These are phyloP conservation scores for Cochliopodium minus DNA, from an alignment of 208 protist species.

Conservation along the genomic window DNA sequence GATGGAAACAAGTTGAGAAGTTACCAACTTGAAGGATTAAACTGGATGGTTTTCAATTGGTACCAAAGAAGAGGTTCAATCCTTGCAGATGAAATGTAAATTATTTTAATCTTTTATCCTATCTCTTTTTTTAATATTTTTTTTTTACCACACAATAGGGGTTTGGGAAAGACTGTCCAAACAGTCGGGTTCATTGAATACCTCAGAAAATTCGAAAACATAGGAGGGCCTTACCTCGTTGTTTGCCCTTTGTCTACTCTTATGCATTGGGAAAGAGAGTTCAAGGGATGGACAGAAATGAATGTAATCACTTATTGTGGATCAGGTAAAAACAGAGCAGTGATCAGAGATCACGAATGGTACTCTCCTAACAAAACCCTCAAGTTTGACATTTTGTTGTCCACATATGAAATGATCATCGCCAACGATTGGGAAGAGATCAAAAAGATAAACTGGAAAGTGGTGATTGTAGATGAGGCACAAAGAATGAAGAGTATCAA, in stretches of 20 bases:
- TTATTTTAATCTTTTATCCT: slow-evolving; percentile 18
- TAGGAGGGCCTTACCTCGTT: slow-evolving; percentile 76
- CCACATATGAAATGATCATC: too few relatives aligned
- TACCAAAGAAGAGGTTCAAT: slow-evolving; percentile 59
- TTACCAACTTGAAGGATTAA: slow-evolving; percentile 86
- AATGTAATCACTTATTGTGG: slow-evolving; percentile 71
- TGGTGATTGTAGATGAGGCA: slow-evolving; percentile 96
- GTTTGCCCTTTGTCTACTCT: slow-evolving; percentile 80
- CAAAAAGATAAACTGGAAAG: slow-evolving; percentile 66
- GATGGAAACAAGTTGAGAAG: slow-evolving; percentile 46
- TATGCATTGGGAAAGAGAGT: slow-evolving; percentile 66
- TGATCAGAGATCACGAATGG: slow-evolving; percentile 43
- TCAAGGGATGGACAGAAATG: slow-evolving; percentile 34
- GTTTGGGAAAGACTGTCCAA: slow-evolving; percentile 91
- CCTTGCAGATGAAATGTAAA: slow-evolving; percentile 55
- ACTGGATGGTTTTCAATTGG: slow-evolving; percentile 69
- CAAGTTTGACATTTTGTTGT: too few relatives aligned
- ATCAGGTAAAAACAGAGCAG: slow-evolving; percentile 27
- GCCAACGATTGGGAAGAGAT: too few relatives aligned
- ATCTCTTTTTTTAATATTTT: neutral
- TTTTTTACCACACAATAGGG: slow-evolving; percentile 73
- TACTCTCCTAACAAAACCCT: too few relatives aligned
- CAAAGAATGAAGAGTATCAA: slow-evolving; percentile 80
- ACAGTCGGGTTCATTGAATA: slow-evolving; percentile 62
- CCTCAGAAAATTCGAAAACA: slow-evolving; percentile 29